A percentile compares a stretch with the other conserved stretches of the same genome.
Conservation (phyloP, 306 rosid species). For the Citrullus mucosospermus region DNA sequence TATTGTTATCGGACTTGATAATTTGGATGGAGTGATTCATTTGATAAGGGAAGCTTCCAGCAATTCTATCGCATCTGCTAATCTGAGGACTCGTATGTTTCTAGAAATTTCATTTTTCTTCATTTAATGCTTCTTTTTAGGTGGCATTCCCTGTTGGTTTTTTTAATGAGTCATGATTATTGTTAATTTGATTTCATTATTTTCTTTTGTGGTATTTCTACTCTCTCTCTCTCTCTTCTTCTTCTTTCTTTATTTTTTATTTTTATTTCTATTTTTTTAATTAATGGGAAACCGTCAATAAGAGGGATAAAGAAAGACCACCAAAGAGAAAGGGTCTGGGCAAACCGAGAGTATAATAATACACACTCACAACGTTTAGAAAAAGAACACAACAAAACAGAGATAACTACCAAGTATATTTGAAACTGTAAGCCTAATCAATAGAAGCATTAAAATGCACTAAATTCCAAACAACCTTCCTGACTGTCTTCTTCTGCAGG, state of each 20-base stretch:
- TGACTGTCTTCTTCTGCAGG: too few relatives aligned
- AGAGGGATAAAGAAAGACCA: neutral
- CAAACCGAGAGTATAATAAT: neutral
- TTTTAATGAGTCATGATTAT: neutral
- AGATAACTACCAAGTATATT: neutral
- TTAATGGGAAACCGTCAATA: neutral
- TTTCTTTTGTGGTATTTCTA: neutral
- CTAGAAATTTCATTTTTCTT: slow-evolving; percentile 9
- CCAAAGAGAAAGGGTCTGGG: neutral
- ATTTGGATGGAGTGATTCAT: slow-evolving; percentile 67
- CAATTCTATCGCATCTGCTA: slow-evolving; percentile 48
- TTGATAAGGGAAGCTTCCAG: slow-evolving; percentile 63
- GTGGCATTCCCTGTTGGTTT: neutral
- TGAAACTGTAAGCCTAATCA: neutral
- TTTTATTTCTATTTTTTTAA: too few relatives aligned
- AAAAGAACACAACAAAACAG: neutral
- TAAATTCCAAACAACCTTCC: neutral
- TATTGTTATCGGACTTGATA: slow-evolving; percentile 73
- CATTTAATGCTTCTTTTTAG: neutral
- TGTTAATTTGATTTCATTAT: neutral
- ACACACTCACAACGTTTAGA: neutral
- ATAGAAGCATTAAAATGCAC: neutral
- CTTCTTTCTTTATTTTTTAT: too few relatives aligned
- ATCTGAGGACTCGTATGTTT: slow-evolving; percentile 52
- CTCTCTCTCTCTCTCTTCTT: neutral